Conservation (phyloP, 2,329 filamentous ascomycete genomes). For the Neofusicoccum sp. region DNA sequence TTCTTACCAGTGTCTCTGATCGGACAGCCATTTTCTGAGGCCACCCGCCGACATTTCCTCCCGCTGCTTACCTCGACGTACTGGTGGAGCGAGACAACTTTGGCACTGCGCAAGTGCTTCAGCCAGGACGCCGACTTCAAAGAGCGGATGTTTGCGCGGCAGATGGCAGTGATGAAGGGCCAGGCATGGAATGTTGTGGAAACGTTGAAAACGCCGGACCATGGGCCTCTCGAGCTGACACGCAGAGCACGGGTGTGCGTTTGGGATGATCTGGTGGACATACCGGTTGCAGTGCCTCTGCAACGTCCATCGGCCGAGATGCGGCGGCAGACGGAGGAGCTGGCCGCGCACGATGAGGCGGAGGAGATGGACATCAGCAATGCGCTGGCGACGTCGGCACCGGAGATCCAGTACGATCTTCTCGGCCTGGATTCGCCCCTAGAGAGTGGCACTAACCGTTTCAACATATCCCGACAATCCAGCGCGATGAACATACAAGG, state of each 20-base stretch:
- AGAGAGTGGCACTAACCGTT: constrained; percentile 38
- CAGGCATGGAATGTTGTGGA: constrained; percentile 99
- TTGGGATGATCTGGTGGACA: constrained; percentile 96
- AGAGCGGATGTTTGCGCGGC: constrained; percentile 97
- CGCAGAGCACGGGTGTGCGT: constrained; percentile 88
- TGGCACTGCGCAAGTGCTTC: constrained; percentile 82
- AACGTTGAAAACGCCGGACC: constrained; percentile 87
- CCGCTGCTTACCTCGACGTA: constrained; percentile 88
- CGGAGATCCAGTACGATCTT: constrained; percentile 58
- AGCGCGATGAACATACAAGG: constrained; percentile 41
- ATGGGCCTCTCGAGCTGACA: constrained; percentile 90
- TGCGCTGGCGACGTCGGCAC: constrained; percentile 53
- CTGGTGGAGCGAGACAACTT: constrained; percentile 95
- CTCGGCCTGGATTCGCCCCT: constrained; percentile 62
- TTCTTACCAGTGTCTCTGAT: constrained; percentile 96
- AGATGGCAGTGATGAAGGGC: constrained; percentile 98
- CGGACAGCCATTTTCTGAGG: constrained; percentile 91
- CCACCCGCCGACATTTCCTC: constrained; percentile 91
- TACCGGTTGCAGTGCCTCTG: constrained; percentile 90
- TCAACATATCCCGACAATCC: constrained; percentile 49
- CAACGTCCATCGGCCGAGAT: constrained; percentile 81
- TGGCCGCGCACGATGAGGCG: constrained; percentile 49
- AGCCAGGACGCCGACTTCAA: constrained; percentile 93
- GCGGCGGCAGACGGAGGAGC: constrained; percentile 56
- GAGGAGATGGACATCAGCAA: constrained; percentile 93